Evolutionary conservation across 805 yeast species (phyloP).

Genomic region (Candida gorgasii): DNA sequence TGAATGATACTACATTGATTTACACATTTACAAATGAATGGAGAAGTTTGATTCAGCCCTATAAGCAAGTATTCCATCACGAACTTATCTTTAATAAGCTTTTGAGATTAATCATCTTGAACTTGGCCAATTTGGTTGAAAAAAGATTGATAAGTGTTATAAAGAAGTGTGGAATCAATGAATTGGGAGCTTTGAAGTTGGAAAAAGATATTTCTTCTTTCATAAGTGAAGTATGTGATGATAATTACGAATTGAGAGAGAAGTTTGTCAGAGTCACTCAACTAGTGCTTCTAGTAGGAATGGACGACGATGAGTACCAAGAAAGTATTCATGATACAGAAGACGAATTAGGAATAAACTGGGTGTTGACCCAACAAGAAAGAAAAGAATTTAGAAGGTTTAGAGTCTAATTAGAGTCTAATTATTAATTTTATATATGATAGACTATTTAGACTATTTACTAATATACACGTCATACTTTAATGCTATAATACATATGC

Average conservation of each 20-base stretch:
- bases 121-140: slow-evolving; percentile 60
- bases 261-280: slow-evolving; percentile 82
- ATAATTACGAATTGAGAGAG: slow-evolving; percentile 72
- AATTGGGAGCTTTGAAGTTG: slow-evolving; percentile 76
- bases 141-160: slow-evolving; percentile 66
- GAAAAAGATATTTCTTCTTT: slow-evolving; percentile 79
- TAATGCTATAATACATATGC: too few relatives aligned
- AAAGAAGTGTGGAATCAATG: slow-evolving; percentile 62
- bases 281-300: slow-evolving; percentile 74
- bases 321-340: slow-evolving; percentile 30
- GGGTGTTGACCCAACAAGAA: slow-evolving; percentile 82
- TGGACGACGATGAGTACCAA: slow-evolving; percentile 64
- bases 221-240: slow-evolving; percentile 71
- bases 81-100: slow-evolving; percentile 51
- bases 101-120: slow-evolving; percentile 49
- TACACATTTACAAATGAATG: slow-evolving; percentile 60
- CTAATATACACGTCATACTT: slow-evolving; percentile 3
- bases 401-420: slow-evolving; percentile 35
- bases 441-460: too few relatives aligned
- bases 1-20: slow-evolving; percentile 38
- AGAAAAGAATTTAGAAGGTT: slow-evolving; percentile 60
- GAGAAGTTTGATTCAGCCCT: slow-evolving; percentile 66
- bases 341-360: slow-evolving; percentile 45
- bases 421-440: too few relatives aligned
- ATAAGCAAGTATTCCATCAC: slow-evolving; percentile 55